Conservation (phyloP, 2,329 filamentous ascomycete genomes). For the Aspergillus ustus region DNA sequence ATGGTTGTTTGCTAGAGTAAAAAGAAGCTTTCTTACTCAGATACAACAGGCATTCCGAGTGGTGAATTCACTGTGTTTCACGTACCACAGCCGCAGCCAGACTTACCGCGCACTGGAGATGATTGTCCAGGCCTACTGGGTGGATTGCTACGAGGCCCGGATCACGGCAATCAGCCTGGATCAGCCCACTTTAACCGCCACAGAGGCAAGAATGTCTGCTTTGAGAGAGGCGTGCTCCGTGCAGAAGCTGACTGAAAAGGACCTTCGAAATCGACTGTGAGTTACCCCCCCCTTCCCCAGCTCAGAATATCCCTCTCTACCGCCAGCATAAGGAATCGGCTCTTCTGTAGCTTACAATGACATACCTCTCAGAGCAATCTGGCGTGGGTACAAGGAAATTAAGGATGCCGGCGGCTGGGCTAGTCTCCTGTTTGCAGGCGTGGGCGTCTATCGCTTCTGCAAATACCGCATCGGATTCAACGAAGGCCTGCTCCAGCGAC, state of each 20-base stretch:
- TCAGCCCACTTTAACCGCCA: constrained; percentile 45
- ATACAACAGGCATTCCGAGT: too few species aligned
- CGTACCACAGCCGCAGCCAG: constrained; percentile 50
- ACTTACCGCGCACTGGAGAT: constrained; percentile 63
- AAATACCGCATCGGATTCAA: constrained; percentile 63
- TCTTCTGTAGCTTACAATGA: too few species aligned
- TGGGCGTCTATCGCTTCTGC: constrained; percentile 64
- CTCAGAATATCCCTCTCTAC: neutral
- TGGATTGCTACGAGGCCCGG: constrained; percentile 59
- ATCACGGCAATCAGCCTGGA: constrained; percentile 49
- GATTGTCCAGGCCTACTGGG: constrained; percentile 62
- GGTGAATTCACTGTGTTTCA: constrained; percentile 30
- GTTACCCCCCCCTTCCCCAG: neutral
- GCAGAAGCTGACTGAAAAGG: constrained; percentile 62
- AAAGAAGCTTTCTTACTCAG: too few species aligned
- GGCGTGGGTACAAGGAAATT: constrained; percentile 64
- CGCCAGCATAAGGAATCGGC: neutral
- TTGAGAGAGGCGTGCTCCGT: constrained; percentile 59
- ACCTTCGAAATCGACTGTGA: constrained; percentile 54
- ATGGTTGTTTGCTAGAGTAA: too few species aligned
- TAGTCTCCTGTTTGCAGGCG: constrained; percentile 60
- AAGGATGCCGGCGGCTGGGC: constrained; percentile 62
- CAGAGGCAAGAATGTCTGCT: constrained; percentile 57
- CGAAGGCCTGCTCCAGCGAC: constrained; percentile 54
- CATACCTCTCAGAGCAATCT: constrained; percentile 46